A percentile compares a stretch with the other conserved stretches of the same genome.
phyloP scores from a whole-genome alignment of 176 grass and related monocot species.

The maize (Zea mays) region Zm-B73-REFERENCE-NAM-5.0 NC_050096.1:50924001-50924500 shows the following conservation, averaged over 20 bases:
- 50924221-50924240: neutral
- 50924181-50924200: conserved; percentile 17
- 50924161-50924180: conserved; percentile 63
- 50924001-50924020: conserved; percentile 29
- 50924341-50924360: neutral
- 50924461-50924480: conserved; percentile 96
- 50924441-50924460: conserved; percentile 92
- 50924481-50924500: conserved; percentile 84
- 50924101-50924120: conserved; percentile 77
- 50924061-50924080: conserved; percentile 82
- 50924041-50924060: conserved; percentile 63
- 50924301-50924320: neutral
- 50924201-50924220: neutral
- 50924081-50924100: conserved; percentile 78
- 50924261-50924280: neutral
- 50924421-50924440: conserved; percentile 98
- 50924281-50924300: neutral
- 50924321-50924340: neutral
- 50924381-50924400: neutral
- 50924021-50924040: conserved; percentile 35
- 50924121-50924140: conserved; percentile 93
- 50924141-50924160: conserved; percentile 93
- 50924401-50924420: conserved; percentile 56
- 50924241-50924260: neutral
- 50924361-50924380: conserved; percentile 6